Conservation (phyloP, 495 filamentous ascomycete species). For the Astrocystis sublimbata region DNA sequence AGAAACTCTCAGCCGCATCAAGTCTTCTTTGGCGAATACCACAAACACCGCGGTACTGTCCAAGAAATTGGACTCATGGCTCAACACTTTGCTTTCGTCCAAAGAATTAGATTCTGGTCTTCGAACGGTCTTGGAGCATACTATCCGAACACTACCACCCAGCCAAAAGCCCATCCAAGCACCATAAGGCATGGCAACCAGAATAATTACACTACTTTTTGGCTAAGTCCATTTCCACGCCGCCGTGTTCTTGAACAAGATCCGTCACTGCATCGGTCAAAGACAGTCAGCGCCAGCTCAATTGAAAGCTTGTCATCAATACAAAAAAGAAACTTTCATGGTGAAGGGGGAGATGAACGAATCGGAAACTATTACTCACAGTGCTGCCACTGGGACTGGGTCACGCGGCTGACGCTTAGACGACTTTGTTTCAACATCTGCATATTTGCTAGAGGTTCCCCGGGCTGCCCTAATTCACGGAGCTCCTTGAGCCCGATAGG, state of each 20-base stretch:
- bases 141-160: constrained; percentile 41
- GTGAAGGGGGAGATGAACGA: no score
- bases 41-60: constrained; percentile 49
- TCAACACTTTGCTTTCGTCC: constrained; percentile 55
- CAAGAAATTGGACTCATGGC: constrained; percentile 59
- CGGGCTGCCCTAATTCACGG: constrained; percentile 59
- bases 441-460: constrained; percentile 72
- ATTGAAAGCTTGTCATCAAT: not conserved
- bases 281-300: not conserved
- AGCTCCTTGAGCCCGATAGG: constrained; percentile 73
- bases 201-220: not conserved
- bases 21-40: constrained; percentile 43
- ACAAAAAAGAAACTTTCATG: no score
- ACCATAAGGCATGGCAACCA: not conserved
- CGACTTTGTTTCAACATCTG: constrained; percentile 77
- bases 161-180: constrained; percentile 14
- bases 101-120: constrained; percentile 67
- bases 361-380: constrained; percentile 31
- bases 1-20: constrained; percentile 61
- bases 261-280: constrained; percentile 48
- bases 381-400: constrained; percentile 74
- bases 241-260: constrained; percentile 46
- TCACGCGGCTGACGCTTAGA: constrained; percentile 82
- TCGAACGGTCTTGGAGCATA: constrained; percentile 63
- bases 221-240: constrained; percentile 15